Base-by-base conservation (phyloP, 2,329 filamentous ascomycete species). In the Aspergillus arachidicola region DNA sequence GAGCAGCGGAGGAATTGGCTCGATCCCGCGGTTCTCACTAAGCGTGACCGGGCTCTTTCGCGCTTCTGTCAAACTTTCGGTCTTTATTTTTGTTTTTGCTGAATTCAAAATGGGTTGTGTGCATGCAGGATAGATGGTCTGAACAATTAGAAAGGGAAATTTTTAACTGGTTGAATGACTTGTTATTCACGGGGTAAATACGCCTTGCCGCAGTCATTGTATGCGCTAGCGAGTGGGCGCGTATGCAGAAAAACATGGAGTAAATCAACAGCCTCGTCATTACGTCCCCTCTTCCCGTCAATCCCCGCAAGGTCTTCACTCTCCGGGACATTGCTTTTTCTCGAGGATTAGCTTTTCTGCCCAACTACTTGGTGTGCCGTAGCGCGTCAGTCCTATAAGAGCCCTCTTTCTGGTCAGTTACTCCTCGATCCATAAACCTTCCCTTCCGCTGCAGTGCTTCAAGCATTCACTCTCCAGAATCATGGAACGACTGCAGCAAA, bases 1-100 rank as follows among this genome's bases (percentile, higher is more conserved):
- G 72, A 14, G 66, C 72, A 16, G 66, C 69, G 14, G 68, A 73
- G 38, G 72, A 73, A 59, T 68, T 70, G 61, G 32, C 68, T 50
- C 69, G 71, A 28, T 58, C 65, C 28, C 58, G 67, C 10, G 68
- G 66, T 38, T 51, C 59, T 43, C 53, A 60, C 32, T 28, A 50
- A 45, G 41, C 14, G 12, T 19, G 23, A n/a, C 10, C 46, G 16
- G 16, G 1, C 45, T 48, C 45, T 26, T 48, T 48, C 14, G 38
- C 23, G 21, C 19, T 51, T 19, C n/a, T 32, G 6, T 51, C 11
- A 6, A 11, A 4, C 7, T 51, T 54, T 32, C 50, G 48, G 50
- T 30, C n/a, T 55, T 36, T 38, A 23, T 4, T 55, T 19, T 55
- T 14, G 16, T 21, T 7, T n/a, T 36, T 26, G n/a, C n/a, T 23